Percentiles rank a stretch among this genome's conserved stretches.
phyloP scores from a whole-genome alignment of 2,329 filamentous ascomycete species.

The Talaromyces amestolkiae region DNA sequence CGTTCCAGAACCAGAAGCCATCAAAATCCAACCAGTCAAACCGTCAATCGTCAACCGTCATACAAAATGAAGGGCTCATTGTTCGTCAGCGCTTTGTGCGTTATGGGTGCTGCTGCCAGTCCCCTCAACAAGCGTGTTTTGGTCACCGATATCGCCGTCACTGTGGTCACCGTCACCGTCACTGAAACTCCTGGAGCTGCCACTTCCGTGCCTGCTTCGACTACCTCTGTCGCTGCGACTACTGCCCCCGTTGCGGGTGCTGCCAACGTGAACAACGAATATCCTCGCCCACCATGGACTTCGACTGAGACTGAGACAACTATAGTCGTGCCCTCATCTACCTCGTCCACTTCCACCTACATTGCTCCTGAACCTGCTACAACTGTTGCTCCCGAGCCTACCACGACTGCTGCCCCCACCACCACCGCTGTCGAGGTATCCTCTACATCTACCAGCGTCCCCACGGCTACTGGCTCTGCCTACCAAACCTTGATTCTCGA shows the following conservation, averaged over 20 bases:
- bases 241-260: neutral
- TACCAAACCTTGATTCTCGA: slow-evolving; percentile 50
- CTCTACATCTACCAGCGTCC: slow-evolving; percentile 26
- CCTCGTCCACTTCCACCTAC: neutral
- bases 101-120: slow-evolving; percentile 15
- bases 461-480: slow-evolving; percentile 31
- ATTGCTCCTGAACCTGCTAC: slow-evolving; percentile 5
- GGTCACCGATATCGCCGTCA: slow-evolving; percentile 17
- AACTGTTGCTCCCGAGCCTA: neutral
- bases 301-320: slow-evolving; percentile 11
- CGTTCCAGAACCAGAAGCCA: neutral
- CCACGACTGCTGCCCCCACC: neutral
- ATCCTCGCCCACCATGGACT: neutral
- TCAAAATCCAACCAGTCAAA: no score
- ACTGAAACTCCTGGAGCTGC: slow-evolving; percentile 7
- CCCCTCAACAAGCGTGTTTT: slow-evolving; percentile 17
- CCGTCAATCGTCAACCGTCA: neutral
- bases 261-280: slow-evolving; percentile 7
- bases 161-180: slow-evolving; percentile 19
- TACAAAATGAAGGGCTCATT: slow-evolving; percentile 17
- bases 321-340: slow-evolving; percentile 1
- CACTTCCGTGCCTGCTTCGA: neutral
- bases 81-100: slow-evolving; percentile 18
- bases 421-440: slow-evolving; percentile 2
- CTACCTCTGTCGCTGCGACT: neutral